A percentile compares a stretch with the other conserved stretches of the same genome.
Conservation (phyloP, 176 grass and related monocot genomes). For the Saccharum officinarum region DNA sequence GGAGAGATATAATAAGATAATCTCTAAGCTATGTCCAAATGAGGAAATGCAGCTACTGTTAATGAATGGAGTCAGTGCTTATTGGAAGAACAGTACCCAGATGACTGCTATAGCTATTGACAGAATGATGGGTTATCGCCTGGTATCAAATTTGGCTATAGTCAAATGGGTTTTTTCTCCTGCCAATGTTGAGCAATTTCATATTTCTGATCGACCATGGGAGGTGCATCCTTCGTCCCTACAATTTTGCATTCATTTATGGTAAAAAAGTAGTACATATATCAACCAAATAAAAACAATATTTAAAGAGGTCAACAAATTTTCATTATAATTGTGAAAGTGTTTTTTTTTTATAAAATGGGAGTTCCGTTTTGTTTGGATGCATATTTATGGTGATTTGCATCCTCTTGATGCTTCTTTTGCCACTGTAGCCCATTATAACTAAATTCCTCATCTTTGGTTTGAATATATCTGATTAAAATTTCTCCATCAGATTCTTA, state of each 20-base stretch:
- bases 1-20: conserved; percentile 89
- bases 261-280: neutral
- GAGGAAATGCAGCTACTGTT: conserved; percentile 81
- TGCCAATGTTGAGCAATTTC: conserved; percentile 78
- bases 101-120: conserved; percentile 97
- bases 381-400: conserved; percentile 16
- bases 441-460: neutral
- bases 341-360: neutral
- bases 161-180: conserved; percentile 92
- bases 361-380: conserved; percentile 7
- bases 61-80: conserved; percentile 81
- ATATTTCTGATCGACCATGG: conserved; percentile 97
- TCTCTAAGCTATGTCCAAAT: conserved; percentile 75
- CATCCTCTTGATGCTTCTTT: conserved; percentile 1
- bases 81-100: conserved; percentile 96
- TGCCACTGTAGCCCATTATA: conserved; percentile 7
- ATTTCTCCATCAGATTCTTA: conserved; percentile 70
- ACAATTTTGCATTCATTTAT: neutral
- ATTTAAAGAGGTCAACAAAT: neutral
- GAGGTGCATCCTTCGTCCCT: conserved; percentile 57
- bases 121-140: conserved; percentile 95
- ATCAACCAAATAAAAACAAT: neutral
- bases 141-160: conserved; percentile 89
- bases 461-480: conserved; percentile 26
- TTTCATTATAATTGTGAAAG: conserved; percentile 7